Base-by-base conservation (phyloP, 1,139 yeast species). In the Blastobotrys proliferans region DNA sequence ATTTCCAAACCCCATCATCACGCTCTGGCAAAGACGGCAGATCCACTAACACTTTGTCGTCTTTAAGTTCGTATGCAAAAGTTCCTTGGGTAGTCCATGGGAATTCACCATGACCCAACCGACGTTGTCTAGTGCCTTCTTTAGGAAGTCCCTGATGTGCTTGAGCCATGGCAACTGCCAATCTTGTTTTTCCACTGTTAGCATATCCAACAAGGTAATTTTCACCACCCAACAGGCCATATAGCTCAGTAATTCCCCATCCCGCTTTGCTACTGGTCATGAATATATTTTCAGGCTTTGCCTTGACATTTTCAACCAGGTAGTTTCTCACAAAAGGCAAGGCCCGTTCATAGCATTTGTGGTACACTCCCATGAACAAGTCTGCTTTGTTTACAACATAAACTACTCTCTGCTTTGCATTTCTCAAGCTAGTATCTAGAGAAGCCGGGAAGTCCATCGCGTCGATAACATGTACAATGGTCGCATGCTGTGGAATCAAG, bases 161-260 rank as follows among this genome's bases (percentile, higher is more conserved):
- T 16, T 38, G 38, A 4, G 51, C 42, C 32, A 55, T 20, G 6
- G 43, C 31, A 19, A 42, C 34, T 3, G 52, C 55, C 21, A 87
- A 57, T 1, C 83, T 70, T 1, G 94, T 79, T 59, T 87, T 87
- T 1, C 97, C 97, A 13, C 79, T 71, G 56, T 86, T 86, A 8
- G 85, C 79, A 50, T 73, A 73, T 1, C 97, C 96, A 10, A 86
- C 67, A 27, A 87, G 61, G 56, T 77, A 82, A 21, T 79, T 70
- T 19, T 68, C 69, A 6, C 64, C 56, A 0, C 76, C 70, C 20
- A 77, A 58, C 9, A 58, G 51, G 2, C 62, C 44, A 22, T 57
- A 56, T 18, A 76, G 51, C 1, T 58, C 55, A 5, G 64, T 61
- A 4, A 75, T 54, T 36, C 76, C 73, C 90, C 88, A 81, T 28